Evolutionary conservation across 1,284 basidiomycete genomes (phyloP).

Genomic region (Heterobasidion annosum): DNA sequence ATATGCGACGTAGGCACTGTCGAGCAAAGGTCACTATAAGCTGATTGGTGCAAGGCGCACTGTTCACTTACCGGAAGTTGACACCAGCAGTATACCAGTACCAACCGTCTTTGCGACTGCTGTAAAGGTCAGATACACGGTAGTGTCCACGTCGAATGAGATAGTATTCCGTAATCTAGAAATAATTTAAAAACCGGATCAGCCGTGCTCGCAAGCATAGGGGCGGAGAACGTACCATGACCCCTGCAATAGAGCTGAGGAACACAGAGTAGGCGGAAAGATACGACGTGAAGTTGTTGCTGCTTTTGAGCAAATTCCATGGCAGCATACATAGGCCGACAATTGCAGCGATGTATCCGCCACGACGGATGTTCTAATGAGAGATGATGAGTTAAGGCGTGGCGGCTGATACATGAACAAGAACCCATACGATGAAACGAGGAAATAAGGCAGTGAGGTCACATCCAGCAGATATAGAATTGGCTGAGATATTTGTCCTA

Average conservation of each 20-base stretch:
- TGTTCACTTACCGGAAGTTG: conserved; percentile 50
- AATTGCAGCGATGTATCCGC: conserved; percentile 71
- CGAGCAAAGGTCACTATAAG: conserved; percentile 7
- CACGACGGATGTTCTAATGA: conserved; percentile 70
- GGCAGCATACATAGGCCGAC: conserved; percentile 72
- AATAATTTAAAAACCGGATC: background rate
- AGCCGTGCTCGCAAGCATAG: background rate
- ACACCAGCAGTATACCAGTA: conserved; percentile 74
- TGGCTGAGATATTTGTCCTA: conserved; percentile 77
- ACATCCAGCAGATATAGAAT: conserved; percentile 79
- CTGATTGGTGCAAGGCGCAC: background rate
- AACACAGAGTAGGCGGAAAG: conserved; percentile 81
- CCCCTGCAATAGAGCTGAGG: conserved; percentile 73
- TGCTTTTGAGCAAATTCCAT: conserved; percentile 74
- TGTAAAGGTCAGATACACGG: conserved; percentile 67
- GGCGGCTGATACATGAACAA: background rate
- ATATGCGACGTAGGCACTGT: conserved; percentile 64
- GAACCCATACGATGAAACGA: conserved; percentile 55
- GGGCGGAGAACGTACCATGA: conserved; percentile 45
- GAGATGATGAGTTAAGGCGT: conserved; percentile 1
- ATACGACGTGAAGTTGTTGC: conserved; percentile 76
- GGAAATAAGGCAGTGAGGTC: conserved; percentile 78
- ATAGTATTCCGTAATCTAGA: conserved; percentile 73
- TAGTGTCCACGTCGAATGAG: conserved; percentile 68
- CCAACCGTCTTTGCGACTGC: conserved; percentile 46